Base-by-base conservation (phyloP, 2,329 filamentous ascomycete genomes). In the Cladosporium sp. region DNA sequence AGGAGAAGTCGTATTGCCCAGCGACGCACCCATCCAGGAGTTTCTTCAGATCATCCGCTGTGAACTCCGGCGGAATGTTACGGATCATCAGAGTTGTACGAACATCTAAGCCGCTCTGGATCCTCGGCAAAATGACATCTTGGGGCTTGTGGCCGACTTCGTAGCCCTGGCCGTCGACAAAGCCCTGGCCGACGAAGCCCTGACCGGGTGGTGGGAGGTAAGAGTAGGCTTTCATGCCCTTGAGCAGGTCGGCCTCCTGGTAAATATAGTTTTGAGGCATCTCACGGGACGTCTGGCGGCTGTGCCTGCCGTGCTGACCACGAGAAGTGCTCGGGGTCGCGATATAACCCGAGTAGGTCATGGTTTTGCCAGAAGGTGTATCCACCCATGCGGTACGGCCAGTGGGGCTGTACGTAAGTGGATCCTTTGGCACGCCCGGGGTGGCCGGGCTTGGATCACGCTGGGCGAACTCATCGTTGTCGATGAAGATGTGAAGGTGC, bases 1-100 rank as follows among this genome's bases (percentile, higher is more conserved):
- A 98, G 76, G 95, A 83, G 68, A 97, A 97, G 64, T 97, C 91
- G 66, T 94, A 97, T 55, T 85, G 84, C 25, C 89, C 90, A 69
- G 78, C 82, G 66, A 84, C 88, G 13, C 83, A 86, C 55, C 85
- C 77, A 62, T 96, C 88, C 12, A 97, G 76, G 50, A 94, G 84
- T 0, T 75, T 70, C 73, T 94, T 94, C 13, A 96, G 72, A 13
- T 66, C 55, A 8, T 50, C 63, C 55, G 74, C 82, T 60, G 89
- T 82, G 50, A 95, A 84, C 60, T 91, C 89, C 71, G 95, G 95
- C 1, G 92, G 92, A 39, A 96, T 92, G 66, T 97, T 96, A 33
- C 92, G 84, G 27, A 96, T 70, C 92, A 97, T 96, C 57, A 97
- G 49, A 0, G 73, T 76, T 2, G 73, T 76, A 51, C 74, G 73